These are phyloP conservation scores for Schizophyllum amplum DNA, from an alignment of 1,284 basidiomycete genomes.

Conservation along the genomic window DNA sequence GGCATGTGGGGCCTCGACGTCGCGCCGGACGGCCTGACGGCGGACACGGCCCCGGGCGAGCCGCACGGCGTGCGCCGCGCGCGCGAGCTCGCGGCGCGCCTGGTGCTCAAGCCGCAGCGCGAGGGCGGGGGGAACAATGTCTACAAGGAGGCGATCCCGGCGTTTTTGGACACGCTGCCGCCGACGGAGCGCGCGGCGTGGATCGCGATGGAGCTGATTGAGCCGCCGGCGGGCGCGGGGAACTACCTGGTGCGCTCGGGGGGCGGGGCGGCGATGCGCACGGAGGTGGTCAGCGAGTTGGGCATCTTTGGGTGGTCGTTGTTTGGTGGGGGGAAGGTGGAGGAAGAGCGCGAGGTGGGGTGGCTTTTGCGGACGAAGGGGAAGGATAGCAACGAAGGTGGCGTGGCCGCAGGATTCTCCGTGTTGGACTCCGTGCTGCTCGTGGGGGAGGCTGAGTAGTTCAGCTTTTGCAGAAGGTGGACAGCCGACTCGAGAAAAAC, in stretches of 20 bases:
- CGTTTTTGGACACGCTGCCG: constrained; percentile 61
- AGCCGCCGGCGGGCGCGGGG: constrained; percentile 57
- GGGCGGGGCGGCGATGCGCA: constrained; percentile 31
- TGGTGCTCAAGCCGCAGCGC: constrained; percentile 93
- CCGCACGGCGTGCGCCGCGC: constrained; percentile 44
- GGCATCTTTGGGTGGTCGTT: constrained; percentile 89
- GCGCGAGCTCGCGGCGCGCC: constrained; percentile 39
- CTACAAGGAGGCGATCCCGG: constrained; percentile 78
- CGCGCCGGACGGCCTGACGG: constrained; percentile 29
- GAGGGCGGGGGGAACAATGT: constrained; percentile 98
- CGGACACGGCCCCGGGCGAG: constrained; percentile 6
- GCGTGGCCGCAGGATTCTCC: constrained; percentile 87
- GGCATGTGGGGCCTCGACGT: constrained; percentile 71
- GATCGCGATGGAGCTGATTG: constrained; percentile 92
- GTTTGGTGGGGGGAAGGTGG: constrained; percentile 41
- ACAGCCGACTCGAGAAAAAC: too few relatives aligned
- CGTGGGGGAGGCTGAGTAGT: constrained; percentile 27
- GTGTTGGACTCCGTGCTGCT: constrained; percentile 80
- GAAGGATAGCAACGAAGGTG: constrained; percentile 89
- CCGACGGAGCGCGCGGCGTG: constrained; percentile 64
- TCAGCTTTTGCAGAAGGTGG: too few relatives aligned
- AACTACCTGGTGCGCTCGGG: constrained; percentile 72
- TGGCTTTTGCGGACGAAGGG: constrained; percentile 92
- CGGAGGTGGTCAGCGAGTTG: constrained; percentile 83
- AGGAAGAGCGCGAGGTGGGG: constrained; percentile 61